Evolutionary conservation across 371 early-diverging fungal genomes (phyloP).

Genomic region (Rhizopus delemar): DNA sequence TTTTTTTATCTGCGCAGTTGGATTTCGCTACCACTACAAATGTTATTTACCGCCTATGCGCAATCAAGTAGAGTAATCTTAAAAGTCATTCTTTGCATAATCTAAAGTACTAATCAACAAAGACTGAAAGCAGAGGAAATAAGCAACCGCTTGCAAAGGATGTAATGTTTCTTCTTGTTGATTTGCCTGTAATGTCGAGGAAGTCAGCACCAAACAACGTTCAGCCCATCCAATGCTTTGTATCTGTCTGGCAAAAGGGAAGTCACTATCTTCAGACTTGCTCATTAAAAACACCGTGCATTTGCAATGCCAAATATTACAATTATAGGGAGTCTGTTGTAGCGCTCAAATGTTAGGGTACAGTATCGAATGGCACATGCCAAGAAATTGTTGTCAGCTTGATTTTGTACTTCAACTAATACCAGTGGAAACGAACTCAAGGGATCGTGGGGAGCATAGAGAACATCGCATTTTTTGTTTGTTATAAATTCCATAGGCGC

Average conservation of each 20-base stretch:
- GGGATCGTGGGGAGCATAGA: background rate
- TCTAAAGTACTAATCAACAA: conserved; percentile 9
- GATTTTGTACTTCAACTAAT: conserved; percentile 8
- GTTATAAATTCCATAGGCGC: conserved; percentile 18
- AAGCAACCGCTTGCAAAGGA: conserved; percentile 10
- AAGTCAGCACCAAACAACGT: conserved; percentile 9
- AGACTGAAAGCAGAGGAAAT: conserved; percentile 11
- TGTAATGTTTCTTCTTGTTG: conserved; percentile 12
- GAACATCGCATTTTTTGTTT: conserved; percentile 11
- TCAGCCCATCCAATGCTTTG: conserved; percentile 14
- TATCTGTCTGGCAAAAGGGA: conserved; percentile 11
- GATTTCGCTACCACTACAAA: conserved; percentile 19
- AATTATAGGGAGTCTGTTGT: conserved; percentile 9
- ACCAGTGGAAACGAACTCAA: conserved; percentile 4
- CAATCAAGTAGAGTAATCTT: conserved; percentile 13
- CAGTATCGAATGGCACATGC: conserved; percentile 5
- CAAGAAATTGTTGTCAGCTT: conserved; percentile 3
- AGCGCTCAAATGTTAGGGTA: conserved; percentile 1
- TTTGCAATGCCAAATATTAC: conserved; percentile 11
- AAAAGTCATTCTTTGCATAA: conserved; percentile 12
- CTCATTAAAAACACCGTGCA: conserved; percentile 3
- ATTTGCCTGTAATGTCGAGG: conserved; percentile 11
- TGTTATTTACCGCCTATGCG: conserved; percentile 17
- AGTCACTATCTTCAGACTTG: conserved; percentile 8
- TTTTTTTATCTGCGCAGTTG: conserved; percentile 20